Evolutionary conservation across 495 filamentous ascomycete genomes (phyloP), one percentile per base, ranked within the genome.

Genomic region (Podospora pseudocomata): DNA sequence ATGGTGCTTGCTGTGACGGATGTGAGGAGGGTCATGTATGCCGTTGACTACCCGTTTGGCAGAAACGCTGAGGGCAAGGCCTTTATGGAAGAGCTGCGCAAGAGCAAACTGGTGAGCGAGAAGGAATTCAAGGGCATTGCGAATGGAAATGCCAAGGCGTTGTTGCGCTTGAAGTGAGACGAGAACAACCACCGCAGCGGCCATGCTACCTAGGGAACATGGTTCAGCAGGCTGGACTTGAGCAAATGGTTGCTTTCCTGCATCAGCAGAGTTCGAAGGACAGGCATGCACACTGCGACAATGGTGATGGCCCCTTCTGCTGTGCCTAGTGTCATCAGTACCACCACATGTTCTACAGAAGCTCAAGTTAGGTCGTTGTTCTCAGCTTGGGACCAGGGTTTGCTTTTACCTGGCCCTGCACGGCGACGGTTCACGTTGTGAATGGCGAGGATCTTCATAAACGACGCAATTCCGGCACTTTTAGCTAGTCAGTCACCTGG

Each of bases 31-130:
- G 80, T 89, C 20, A 64, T 90, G 76, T 89, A 83, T 68, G 85
- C 81, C 62, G 84, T 88, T n/a, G 86, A 88, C 67, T 89, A 88
- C 73, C 88, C 87, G 1, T 90, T 86, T 64, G 78, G 75, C 23
- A 81, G 78, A 70, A 78, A 83, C 67, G 79, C 79, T 27, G 68
- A 79, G 1, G 79, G 81, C 0, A 71, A 79, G 65, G 75, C 72
- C n/a, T 86, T 80, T 70, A 73, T 89, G 44, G 68, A 79, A 68
- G 80, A 85, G 71, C 69, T 88, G 60, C 77, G 81, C 72, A 67
- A 74, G 71, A 86, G 85, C 66, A 84, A 83, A 13, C 71, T 86
- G 69, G 77, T 88, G 23, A 79, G 64, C 6, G 75, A 78, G 67
- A 82, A 86, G 67, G 80, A 86, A 60, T 77, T 85, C 71, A 78